Conservation (phyloP, 164 flowering plant genomes). For the Tetracentron sinense region DNA sequence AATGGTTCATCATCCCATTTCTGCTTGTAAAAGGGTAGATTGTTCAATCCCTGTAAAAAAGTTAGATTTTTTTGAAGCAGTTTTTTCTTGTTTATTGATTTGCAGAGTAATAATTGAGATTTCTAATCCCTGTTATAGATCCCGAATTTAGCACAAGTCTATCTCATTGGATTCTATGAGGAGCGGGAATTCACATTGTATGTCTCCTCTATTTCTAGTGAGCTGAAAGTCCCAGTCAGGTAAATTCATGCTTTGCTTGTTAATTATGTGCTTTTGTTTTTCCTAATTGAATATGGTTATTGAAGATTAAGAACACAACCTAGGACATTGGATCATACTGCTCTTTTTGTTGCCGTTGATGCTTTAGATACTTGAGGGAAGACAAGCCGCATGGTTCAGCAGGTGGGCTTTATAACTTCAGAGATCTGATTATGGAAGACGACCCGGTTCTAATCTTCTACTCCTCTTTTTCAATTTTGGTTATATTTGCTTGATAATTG, state of each 20-base stretch:
- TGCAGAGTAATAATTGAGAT: slow-evolving; percentile 1
- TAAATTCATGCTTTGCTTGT: slow-evolving; percentile 23
- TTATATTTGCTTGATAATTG: neutral
- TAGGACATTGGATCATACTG: slow-evolving; percentile 4
- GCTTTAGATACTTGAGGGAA: slow-evolving; percentile 80
- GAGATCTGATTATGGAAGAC: slow-evolving; percentile 96
- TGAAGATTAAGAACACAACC: neutral
- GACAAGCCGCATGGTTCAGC: slow-evolving; percentile 98
- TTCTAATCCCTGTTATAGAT: slow-evolving; percentile 40
- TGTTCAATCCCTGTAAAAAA: neutral
- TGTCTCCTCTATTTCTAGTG: slow-evolving; percentile 91
- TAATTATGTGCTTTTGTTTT: neutral
- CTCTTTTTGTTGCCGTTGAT: slow-evolving; percentile 9
- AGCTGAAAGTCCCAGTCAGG: slow-evolving; percentile 92
- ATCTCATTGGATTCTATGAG: slow-evolving; percentile 93
- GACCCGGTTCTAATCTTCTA: slow-evolving; percentile 55
- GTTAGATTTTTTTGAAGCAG: neutral
- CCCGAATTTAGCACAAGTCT: slow-evolving; percentile 83
- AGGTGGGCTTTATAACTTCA: slow-evolving; percentile 88
- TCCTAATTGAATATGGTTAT: neutral
- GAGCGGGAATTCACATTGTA: slow-evolving; percentile 92
- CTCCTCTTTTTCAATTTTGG: neutral
- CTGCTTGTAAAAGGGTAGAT: slow-evolving; percentile 89
- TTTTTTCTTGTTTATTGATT: neutral
- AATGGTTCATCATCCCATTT: slow-evolving; percentile 96